These are phyloP conservation scores for Cutaneotrichosporon sp. DNA, from an alignment of 1,284 basidiomycete genomes.

Conservation along the genomic window DNA sequence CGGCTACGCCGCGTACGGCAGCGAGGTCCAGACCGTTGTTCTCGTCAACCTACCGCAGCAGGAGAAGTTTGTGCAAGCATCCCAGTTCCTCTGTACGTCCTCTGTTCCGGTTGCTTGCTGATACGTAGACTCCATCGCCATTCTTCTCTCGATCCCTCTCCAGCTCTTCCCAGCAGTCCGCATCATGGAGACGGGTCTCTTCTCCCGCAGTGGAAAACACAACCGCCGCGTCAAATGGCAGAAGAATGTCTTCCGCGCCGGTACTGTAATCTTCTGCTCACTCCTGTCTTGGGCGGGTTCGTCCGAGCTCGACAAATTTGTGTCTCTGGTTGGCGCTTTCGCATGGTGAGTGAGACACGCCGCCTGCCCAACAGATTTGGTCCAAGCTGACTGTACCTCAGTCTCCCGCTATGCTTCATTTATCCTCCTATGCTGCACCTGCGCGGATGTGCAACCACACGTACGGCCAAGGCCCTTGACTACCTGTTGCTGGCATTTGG, in stretches of 20 bases:
- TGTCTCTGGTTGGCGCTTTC: conserved; percentile 87
- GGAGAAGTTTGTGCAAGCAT: conserved; percentile 84
- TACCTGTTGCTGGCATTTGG: conserved; percentile 80
- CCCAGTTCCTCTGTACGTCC: conserved; percentile 68
- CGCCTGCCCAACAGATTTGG: too few species aligned
- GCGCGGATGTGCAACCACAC: conserved; percentile 76
- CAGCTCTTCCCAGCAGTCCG: conserved; percentile 96
- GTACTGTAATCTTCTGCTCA: conserved; percentile 72
- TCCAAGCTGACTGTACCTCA: conserved; percentile 43
- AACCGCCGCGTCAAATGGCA: conserved; percentile 64
- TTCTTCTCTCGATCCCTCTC: conserved; percentile 88
- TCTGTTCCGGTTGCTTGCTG: not conserved
- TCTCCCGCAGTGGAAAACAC: conserved; percentile 73
- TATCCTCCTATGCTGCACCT: conserved; percentile 94
- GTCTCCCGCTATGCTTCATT: conserved; percentile 89
- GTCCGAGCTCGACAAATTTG: conserved; percentile 93
- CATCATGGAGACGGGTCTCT: conserved; percentile 96
- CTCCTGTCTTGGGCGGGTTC: conserved; percentile 80
- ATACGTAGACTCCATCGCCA: conserved; percentile 68
- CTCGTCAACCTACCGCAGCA: conserved; percentile 87
- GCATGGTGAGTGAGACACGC: conserved; percentile 69
- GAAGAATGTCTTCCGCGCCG: conserved; percentile 87
- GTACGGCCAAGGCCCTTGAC: conserved; percentile 69
- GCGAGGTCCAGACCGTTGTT: conserved; percentile 86
- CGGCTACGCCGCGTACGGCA: conserved; percentile 85